Evolutionary conservation across 2,329 filamentous ascomycete genomes (phyloP).

Genomic region (Lachnum nothofagi): DNA sequence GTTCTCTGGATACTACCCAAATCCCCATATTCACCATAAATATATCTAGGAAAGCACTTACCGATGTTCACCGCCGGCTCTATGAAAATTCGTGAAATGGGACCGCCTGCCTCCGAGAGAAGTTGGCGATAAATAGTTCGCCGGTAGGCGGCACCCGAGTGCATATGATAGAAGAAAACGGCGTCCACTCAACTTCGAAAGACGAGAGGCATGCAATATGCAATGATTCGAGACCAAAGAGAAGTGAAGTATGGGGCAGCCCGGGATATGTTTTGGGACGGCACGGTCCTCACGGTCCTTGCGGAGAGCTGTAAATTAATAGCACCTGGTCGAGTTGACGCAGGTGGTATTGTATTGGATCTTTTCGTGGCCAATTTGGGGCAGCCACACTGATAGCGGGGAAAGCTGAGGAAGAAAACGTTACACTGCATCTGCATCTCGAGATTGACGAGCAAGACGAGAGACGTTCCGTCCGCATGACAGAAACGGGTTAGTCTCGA

Average conservation of each 20-base stretch:
- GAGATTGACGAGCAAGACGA: background rate
- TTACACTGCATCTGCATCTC: background rate
- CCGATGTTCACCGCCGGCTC: too few species aligned
- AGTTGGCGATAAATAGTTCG: too few species aligned
- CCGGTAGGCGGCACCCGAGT: too few species aligned
- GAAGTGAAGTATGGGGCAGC: background rate
- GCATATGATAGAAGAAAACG: too few species aligned
- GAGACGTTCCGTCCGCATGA: background rate
- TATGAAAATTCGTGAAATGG: too few species aligned
- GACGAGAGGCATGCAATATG: background rate
- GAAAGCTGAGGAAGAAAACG: background rate
- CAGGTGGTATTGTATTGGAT: background rate
- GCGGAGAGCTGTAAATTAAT: background rate
- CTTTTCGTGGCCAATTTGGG: background rate
- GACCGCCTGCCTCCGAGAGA: too few species aligned
- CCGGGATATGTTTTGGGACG: too few species aligned
- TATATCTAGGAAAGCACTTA: too few species aligned
- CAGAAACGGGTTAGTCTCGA: too few species aligned
- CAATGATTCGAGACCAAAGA: background rate
- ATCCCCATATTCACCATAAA: too few species aligned
- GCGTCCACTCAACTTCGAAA: too few species aligned
- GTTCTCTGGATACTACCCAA: too few species aligned
- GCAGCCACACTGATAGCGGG: background rate
- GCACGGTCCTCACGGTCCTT: background rate
- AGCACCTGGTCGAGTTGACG: background rate